Base-by-base conservation (phyloP, 2,329 filamentous ascomycete species). In the Albifimbria verrucaria region DNA sequence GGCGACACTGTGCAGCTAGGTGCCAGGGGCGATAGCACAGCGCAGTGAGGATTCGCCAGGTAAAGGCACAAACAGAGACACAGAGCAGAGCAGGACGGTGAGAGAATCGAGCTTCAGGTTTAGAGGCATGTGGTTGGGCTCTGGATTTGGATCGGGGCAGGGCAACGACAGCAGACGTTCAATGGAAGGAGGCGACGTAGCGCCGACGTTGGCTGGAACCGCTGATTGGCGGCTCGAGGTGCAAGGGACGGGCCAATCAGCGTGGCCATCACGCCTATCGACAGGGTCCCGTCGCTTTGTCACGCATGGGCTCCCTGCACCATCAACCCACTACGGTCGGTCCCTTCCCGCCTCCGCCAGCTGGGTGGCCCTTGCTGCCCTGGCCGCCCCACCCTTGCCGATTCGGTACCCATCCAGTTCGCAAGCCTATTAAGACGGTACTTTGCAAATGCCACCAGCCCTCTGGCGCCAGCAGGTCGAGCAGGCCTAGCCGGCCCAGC, bases 261-360 rank as follows among this genome's bases (percentile, higher is more conserved):
- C 57, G 55, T 54, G 52, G 50, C 57, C 59, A 70, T 71, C 69
- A 72, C 68, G 56, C 56, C 59, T 52, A 54, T 36, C 54, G 56
- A 56, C 69, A 71, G 59, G 69, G 68, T 65, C 59, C 65, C 65
- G 68, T 70, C 67, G 68, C 67, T 61, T 57, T 59, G 53, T 58
- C 59, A 60, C 60, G 46, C 24, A 48, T 48, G 46, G 46, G n/a
- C n/a, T 26, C 36, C 46, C 46, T 48, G 46, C 46, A 21, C 46
- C 25, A n/a, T 36, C n/a, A 32, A 32, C 46, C 46, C 24, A 48
- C 24, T 32, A n/a, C 46, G 46, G 46, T 48, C 46, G 46, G 46
- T 48, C 25, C 46, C 46, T 48, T 48, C 46, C 46, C 46, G 46
- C 25, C 46, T 23, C 32, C 32, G 32, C 32, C 32, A 39, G 32